A percentile compares a stretch with the other conserved stretches of the same genome.
phyloP scores from a whole-genome alignment of 2,329 filamentous ascomycete genomes.

The Periconia digitata region DNA sequence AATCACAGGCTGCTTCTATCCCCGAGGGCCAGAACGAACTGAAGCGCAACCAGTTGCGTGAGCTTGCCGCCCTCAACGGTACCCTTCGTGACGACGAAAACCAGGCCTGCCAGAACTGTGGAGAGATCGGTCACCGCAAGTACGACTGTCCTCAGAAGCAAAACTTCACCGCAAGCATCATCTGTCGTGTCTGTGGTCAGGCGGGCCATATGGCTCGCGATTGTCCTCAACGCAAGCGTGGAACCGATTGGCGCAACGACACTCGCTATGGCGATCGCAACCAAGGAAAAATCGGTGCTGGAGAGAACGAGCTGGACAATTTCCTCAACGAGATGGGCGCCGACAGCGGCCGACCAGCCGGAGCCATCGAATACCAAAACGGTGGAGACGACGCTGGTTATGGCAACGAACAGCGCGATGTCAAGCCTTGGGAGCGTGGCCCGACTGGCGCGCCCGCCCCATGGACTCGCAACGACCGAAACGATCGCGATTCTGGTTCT shows the following conservation, averaged over 20 bases:
- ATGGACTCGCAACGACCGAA: conserved; percentile 59
- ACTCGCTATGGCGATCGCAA: conserved; percentile 56
- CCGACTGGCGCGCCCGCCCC: conserved; percentile 83
- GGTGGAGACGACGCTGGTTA: conserved; percentile 48
- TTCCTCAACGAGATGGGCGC: conserved; percentile 97
- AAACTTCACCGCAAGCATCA: conserved; percentile 99
- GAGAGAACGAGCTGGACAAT: conserved; percentile 95
- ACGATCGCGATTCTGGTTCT: conserved; percentile 47
- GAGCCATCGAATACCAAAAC: conserved; percentile 66
- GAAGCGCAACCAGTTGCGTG: conserved; percentile 96
- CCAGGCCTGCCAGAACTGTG: conserved; percentile 98
- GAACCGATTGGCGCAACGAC: conserved; percentile 88
- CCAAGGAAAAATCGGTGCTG: conserved; percentile 69
- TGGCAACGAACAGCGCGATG: conserved; percentile 54
- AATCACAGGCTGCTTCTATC: conserved; percentile 84
- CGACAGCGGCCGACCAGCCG: conserved; percentile 63
- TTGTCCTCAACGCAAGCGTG: conserved; percentile 91
- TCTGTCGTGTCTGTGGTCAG: conserved; percentile 96
- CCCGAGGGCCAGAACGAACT: conserved; percentile 98
- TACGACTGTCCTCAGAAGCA: conserved; percentile 97
- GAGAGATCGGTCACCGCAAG: conserved; percentile 97
- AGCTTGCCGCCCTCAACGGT: conserved; percentile 97
- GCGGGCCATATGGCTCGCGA: conserved; percentile 98
- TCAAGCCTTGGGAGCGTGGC: conserved; percentile 86
- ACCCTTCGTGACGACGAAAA: conserved; percentile 99